A percentile compares a stretch with the other conserved stretches of the same genome.
Evolutionary conservation across 2,329 filamentous ascomycete genomes (phyloP).

Genomic region (Cryphonectria radicalis): DNA sequence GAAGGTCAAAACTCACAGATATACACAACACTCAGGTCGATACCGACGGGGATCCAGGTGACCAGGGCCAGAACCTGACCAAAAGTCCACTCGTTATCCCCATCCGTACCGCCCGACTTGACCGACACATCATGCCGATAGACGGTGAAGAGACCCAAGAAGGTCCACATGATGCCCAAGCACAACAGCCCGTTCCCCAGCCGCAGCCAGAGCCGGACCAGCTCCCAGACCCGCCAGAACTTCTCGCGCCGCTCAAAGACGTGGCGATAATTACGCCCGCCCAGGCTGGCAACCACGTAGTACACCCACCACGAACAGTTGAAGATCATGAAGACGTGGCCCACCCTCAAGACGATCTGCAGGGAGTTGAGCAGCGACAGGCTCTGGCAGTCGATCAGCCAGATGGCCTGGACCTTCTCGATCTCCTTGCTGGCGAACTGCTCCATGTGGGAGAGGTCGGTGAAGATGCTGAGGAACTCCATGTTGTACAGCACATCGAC

Average conservation of each 20-base stretch:
- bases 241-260: neutral
- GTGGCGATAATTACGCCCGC: neutral
- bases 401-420: conserved; percentile 16
- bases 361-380: conserved; percentile 17
- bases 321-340: conserved; percentile 27
- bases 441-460: neutral
- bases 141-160: conserved; percentile 35
- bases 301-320: conserved; percentile 31
- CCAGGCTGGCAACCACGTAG: conserved; percentile 18
- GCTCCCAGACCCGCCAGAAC: conserved; percentile 19
- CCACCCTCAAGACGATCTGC: conserved; percentile 13
- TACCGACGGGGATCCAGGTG: conserved; percentile 37
- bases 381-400: conserved; percentile 24
- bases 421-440: conserved; percentile 2
- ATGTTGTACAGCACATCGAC: conserved; percentile 31
- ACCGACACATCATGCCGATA: conserved; percentile 34
- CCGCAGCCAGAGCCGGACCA: conserved; percentile 22
- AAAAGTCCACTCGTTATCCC: conserved; percentile 38
- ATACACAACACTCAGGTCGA: conserved; percentile 36
- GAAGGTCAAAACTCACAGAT: conserved; percentile 32
- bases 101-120: conserved; percentile 31
- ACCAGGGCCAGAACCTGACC: conserved; percentile 39
- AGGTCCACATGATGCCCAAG: conserved; percentile 36
- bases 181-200: conserved; percentile 30
- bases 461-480: conserved; percentile 23